Evolutionary conservation across 257 asterid species (phyloP), one percentile per base, ranked within the genome.

Genomic region (Nemophila menziesii): DNA sequence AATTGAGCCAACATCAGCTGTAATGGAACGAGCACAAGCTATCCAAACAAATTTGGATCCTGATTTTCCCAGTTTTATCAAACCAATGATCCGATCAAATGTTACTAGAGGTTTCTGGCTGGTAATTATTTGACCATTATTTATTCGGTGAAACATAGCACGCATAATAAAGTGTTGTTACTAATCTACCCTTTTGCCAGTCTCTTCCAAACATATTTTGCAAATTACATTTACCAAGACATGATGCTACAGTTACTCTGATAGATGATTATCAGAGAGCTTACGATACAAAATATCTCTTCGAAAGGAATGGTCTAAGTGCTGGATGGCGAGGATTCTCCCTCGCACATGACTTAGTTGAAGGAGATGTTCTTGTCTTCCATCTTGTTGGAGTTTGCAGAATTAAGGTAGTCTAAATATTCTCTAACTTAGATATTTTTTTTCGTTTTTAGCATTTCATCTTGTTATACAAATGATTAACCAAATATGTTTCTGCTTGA

Each of bases 271-370:
- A 51, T 39, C 51, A 43, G 11, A 49, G 49, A 17, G 63, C 60
- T 19, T 56, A 50, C 52, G 26, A 39, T 42, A 64, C 74, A 3
- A 77, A 58, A 37, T 72, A 61, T 50, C 67, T 77, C 36, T 54
- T 65, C 49, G 65, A 46, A 16, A 69, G 72, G 51, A 47, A 43
- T 22, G 86, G 86, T 24, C 74, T 77, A 22, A 72, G 81, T 41
- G 86, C 69, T 23, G 86, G 86, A 43, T 77, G 86, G 86, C 44
- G 57, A 39, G 74, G 72, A 2, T 77, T 77, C 54, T 52, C 79
- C 1, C 40, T 66, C 54, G 70, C 72, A 4, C 78, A 64, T 49
- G 56, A 56, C 33, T 57, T 77, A 39, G 64, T 50, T n/a, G 79
- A 69, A 39, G 81, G 86, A 36, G 81, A 77, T 51, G 75, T 58